Evolutionary conservation across 345 rosid species (phyloP).

Genomic region (Adansonia digitata): DNA sequence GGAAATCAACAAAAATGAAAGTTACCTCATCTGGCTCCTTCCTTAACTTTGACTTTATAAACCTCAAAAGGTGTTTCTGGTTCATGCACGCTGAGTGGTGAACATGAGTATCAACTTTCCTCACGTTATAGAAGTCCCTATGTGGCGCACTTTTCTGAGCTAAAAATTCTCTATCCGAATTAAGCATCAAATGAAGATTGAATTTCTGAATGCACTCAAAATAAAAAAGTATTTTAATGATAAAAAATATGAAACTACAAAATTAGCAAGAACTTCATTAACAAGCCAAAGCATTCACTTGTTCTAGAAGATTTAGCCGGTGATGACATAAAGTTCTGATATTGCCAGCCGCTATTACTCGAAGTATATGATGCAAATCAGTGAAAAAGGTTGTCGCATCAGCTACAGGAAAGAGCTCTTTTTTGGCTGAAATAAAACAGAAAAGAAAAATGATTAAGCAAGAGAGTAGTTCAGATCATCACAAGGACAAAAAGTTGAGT

Average conservation of each 20-base stretch:
- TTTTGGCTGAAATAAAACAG: slow-evolving; percentile 44
- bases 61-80: slow-evolving; percentile 97
- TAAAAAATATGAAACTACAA: slow-evolving; percentile 12
- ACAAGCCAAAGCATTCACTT: slow-evolving; percentile 36
- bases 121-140: slow-evolving; percentile 96
- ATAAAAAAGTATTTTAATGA: neutral
- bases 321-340: slow-evolving; percentile 90
- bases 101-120: slow-evolving; percentile 98
- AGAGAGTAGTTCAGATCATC: neutral
- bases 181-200: slow-evolving; percentile 98
- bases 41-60: slow-evolving; percentile 93
- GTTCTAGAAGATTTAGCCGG: slow-evolving; percentile 92
- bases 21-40: slow-evolving; percentile 98
- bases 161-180: slow-evolving; percentile 92
- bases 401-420: slow-evolving; percentile 84
- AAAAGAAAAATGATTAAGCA: neutral
- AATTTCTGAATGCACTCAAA: slow-evolving; percentile 60
- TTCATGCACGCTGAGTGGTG: slow-evolving; percentile 99
- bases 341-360: slow-evolving; percentile 86
- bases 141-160: slow-evolving; percentile 99
- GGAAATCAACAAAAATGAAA: neutral
- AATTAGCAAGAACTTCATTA: slow-evolving; percentile 4
- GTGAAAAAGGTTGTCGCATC: slow-evolving; percentile 93
- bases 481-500: neutral
- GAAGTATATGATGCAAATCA: slow-evolving; percentile 77